phyloP scores from a whole-genome alignment of 176 grass and related monocot genomes.

The Coix lacrymajobi region DNA sequence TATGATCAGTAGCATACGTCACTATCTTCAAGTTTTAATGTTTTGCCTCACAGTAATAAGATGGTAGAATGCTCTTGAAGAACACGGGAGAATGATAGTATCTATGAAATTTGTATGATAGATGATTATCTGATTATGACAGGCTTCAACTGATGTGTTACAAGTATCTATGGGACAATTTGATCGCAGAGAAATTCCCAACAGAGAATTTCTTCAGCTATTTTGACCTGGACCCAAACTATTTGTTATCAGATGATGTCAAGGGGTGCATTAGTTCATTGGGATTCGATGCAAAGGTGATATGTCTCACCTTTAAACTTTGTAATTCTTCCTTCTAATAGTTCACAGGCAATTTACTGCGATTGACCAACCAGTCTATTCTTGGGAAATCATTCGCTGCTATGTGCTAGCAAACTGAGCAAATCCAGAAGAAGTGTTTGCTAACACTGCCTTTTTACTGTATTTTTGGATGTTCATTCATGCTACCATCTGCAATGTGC shows the following conservation, averaged over 20 bases:
- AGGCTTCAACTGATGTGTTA: constrained; percentile 99
- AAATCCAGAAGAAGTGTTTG: background rate
- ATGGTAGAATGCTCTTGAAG: background rate
- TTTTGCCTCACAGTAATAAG: constrained; percentile 5
- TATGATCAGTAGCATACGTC: background rate
- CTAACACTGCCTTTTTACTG: background rate
- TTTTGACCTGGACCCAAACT: constrained; percentile 64
- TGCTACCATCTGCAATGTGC: background rate
- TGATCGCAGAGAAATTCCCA: constrained; percentile 44
- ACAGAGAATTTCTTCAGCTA: constrained; percentile 63
- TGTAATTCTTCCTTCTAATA: background rate
- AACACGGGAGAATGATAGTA: background rate
- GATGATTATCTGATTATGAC: constrained; percentile 17
- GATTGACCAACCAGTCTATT: background rate
- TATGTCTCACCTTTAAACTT: constrained; percentile 4
- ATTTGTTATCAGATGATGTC: constrained; percentile 57
- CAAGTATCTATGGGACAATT: constrained; percentile 85
- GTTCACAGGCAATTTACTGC: background rate
- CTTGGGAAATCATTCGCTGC: background rate
- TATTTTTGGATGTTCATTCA: background rate
- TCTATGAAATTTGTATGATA: background rate
- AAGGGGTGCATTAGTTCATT: constrained; percentile 57
- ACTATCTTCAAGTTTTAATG: background rate
- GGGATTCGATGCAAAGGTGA: constrained; percentile 72
- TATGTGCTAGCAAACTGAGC: background rate